Conservation (phyloP, 2,329 filamentous ascomycete genomes). For the Fusarium stilboides region DNA sequence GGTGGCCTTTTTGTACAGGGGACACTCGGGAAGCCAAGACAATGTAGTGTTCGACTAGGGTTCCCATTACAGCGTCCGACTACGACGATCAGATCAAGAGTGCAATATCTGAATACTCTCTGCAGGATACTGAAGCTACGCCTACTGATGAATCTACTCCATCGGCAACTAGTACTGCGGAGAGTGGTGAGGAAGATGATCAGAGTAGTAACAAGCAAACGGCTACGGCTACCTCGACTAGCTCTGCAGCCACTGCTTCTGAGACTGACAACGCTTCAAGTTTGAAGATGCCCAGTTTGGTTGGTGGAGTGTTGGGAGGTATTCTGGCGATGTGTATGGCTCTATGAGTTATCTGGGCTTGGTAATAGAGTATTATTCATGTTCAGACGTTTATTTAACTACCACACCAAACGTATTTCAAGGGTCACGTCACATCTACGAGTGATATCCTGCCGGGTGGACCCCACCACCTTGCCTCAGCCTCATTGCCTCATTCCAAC, state of each 20-base stretch:
- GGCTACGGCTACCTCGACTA: not conserved
- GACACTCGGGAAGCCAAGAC: conserved; percentile 8
- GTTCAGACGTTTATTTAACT: no score
- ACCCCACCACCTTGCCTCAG: not conserved
- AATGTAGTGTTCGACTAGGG: conserved; percentile 8
- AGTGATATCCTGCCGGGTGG: not conserved
- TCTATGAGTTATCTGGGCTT: not conserved
- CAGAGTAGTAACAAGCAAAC: not conserved
- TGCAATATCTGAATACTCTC: conserved; percentile 15
- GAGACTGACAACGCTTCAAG: not conserved
- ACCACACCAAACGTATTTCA: no score
- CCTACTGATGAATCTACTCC: not conserved
- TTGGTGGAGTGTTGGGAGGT: not conserved
- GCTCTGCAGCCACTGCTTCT: not conserved
- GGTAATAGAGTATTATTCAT: not conserved
- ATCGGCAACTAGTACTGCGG: not conserved
- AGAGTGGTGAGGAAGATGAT: not conserved
- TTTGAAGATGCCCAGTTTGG: not conserved
- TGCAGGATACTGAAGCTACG: not conserved
- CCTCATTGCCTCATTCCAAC: not conserved
- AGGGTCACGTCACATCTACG: not conserved
- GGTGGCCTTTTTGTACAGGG: conserved; percentile 32
- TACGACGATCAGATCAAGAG: conserved; percentile 17
- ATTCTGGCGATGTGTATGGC: conserved; percentile 9
- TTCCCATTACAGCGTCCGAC: conserved; percentile 10